Conservation (phyloP, 139 green algal species). For the Yamagishiella unicocca region DNA sequence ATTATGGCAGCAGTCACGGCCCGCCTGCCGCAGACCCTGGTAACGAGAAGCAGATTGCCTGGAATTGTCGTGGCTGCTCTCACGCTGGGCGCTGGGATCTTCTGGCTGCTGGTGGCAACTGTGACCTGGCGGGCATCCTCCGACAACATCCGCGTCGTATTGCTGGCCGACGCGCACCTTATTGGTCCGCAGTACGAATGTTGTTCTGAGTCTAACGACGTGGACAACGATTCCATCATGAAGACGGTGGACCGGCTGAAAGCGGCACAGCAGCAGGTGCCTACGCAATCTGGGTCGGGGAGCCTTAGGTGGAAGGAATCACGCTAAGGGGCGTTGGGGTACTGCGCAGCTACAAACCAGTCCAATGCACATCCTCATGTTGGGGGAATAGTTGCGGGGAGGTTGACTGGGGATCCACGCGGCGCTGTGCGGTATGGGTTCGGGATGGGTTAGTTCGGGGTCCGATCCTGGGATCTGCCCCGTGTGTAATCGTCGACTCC, state of each 20-base stretch:
- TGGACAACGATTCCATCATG: conserved; percentile 42
- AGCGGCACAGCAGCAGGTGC: conserved; percentile 18
- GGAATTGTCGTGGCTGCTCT: background rate
- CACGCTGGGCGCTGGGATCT: background rate
- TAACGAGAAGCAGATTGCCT: background rate
- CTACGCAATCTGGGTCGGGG: too few relatives aligned
- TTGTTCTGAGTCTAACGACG: conserved; percentile 21
- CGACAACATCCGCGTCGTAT: background rate
- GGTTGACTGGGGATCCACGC: too few relatives aligned
- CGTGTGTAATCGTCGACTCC: too few relatives aligned
- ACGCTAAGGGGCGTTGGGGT: too few relatives aligned
- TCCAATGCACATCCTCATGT: too few relatives aligned
- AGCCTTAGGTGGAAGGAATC: too few relatives aligned
- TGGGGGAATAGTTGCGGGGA: too few relatives aligned
- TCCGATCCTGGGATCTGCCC: too few relatives aligned
- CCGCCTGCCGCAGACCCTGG: background rate
- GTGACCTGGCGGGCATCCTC: background rate
- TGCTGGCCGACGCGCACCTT: conserved; percentile 30
- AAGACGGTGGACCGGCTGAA: conserved; percentile 5
- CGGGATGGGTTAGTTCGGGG: too few relatives aligned
- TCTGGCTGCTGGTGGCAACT: background rate
- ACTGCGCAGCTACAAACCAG: too few relatives aligned
- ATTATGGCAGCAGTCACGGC: too few relatives aligned
- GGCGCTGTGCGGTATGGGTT: too few relatives aligned
- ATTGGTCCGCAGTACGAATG: conserved; percentile 34